Conservation (phyloP, 345 rosid species). For the Rhodomyrtus tomentosa region DNA sequence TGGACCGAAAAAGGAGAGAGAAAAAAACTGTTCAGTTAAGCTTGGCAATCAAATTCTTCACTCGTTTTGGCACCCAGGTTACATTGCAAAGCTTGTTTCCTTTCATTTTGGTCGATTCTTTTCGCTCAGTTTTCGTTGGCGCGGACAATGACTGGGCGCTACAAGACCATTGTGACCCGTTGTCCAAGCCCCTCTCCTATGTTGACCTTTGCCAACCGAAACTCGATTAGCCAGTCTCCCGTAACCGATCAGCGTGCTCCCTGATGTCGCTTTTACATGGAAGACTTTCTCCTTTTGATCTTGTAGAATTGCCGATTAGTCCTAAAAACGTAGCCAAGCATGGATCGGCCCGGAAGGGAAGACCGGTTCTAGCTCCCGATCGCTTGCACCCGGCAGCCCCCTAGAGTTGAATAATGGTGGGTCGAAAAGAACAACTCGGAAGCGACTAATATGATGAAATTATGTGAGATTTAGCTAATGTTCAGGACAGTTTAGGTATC, state of each 20-base stretch:
- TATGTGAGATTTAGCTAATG: background rate
- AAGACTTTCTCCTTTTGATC: background rate
- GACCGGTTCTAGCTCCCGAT: slow-evolving; percentile 67
- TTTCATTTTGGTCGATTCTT: too few species aligned
- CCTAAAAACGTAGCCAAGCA: slow-evolving; percentile 32
- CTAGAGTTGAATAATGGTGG: slow-evolving; percentile 20
- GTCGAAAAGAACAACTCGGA: background rate
- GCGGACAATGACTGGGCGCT: too few species aligned
- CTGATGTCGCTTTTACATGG: background rate
- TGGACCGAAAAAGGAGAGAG: too few species aligned
- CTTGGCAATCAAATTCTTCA: too few species aligned
- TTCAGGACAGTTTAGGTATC: background rate
- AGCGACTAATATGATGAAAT: background rate
- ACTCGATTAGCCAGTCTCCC: too few species aligned
- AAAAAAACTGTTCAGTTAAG: background rate
- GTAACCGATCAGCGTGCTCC: background rate
- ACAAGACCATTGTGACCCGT: too few species aligned
- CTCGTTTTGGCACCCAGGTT: too few species aligned
- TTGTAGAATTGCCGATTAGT: background rate
- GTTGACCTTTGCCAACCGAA: too few species aligned
- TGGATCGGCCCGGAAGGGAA: slow-evolving; percentile 48
- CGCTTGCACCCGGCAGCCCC: slow-evolving; percentile 67
- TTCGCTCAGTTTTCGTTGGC: too few species aligned
- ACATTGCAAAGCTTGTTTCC: too few species aligned
- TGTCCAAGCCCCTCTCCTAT: too few species aligned